Evolutionary conservation across 1,284 basidiomycete genomes (phyloP), one percentile per base, ranked within the genome.

Genomic region (Microbotryomycetes sp.): DNA sequence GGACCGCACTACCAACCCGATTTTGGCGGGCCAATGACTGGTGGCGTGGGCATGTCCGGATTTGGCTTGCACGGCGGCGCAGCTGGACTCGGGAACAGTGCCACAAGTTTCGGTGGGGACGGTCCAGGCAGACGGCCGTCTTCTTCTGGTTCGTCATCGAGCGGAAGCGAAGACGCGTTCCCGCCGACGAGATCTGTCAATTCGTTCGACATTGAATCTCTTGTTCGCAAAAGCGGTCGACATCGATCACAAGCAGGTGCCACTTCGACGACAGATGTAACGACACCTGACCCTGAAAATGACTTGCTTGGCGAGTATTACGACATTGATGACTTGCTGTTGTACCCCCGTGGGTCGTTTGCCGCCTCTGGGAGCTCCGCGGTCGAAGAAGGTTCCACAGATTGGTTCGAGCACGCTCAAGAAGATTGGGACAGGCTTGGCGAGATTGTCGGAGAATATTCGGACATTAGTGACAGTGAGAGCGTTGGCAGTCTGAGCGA

Each of bases 191-290:
- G 72, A 9, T 67, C 74, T 54, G 67, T 77, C 70, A 64, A 63
- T 1, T 68, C 73, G 26, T 71, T 74, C 48, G 73, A 72, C 15
- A 68, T 74, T 52, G 64, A 71, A 50, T 52, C 52, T 52, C 58
- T 54, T 47, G 65, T 30, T 49, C 73, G 64, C 73, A 76, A 7
- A 80, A 80, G 67, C 79, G 79, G 52, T 77, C 78, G 0, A 79
- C 80, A 64, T 76, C 77, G 27, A 75, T 80, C 56, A 77, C 78
- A 48, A 79, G 80, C 45, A 78, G 77, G 46, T 81, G 79, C 74
- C 70, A 80, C 67, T 81, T 81, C 69, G 80, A 81, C 60, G 79
- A 80, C 60, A 75, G 81, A 18, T 72, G 81, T 3, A 75, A 74
- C 11, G 79, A 81, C 57, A 76, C 81, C n/a, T 79, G 80, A 61